Evolutionary conservation across 768 basidiomycete species (phyloP), one percentile per base, ranked within the genome.

Genomic region (Panaeolus cyanescens): DNA sequence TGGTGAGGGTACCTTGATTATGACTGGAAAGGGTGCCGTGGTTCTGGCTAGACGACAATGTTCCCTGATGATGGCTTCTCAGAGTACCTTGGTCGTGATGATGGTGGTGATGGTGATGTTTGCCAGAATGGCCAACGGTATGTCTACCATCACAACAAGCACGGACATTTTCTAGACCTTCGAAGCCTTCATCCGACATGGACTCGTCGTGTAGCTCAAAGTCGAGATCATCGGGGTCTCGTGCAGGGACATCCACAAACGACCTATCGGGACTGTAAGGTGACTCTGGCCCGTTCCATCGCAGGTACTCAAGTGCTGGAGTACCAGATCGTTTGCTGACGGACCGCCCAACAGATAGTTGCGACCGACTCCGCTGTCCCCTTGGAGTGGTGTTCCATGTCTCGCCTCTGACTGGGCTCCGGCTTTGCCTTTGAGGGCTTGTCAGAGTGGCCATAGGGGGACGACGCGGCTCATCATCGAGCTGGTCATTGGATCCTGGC

Each of bases 141-240:
- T 95, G 93, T 56, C 86, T 82, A 19, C 92, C 93, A 71, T 93
- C 92, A 67, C 92, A 95, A 71, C 93, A 95, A 1, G 91, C 95
- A 22, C 96, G 85, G 20, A 98, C 95, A 68, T 99, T 98, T 78
- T 98, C 96, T 58, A 99, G 74, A 0, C 95, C 95, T 68, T 98
- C 96, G 71, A 86, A 99, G 4, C 87, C 93, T 32, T 88, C 88
- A 65, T 93, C 92, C 12, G 87, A 90, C 64, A 84, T 72, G 20
- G 81, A 80, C 19, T 87, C 90, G 19, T 86, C 91, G 66, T 95
- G 89, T 32, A 95, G 77, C 75, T 96, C 93, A 68, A 96, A 92
- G 67, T 92, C 91, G 1, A 91, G 77, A 20, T 89, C 92, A 2
- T 87, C 87, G 0, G 85, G 83, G 12, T 87, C 84, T 19, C 73